phyloP scores from a whole-genome alignment of 2,329 filamentous ascomycete genomes.

The Chaetomium olivaceum region DNA sequence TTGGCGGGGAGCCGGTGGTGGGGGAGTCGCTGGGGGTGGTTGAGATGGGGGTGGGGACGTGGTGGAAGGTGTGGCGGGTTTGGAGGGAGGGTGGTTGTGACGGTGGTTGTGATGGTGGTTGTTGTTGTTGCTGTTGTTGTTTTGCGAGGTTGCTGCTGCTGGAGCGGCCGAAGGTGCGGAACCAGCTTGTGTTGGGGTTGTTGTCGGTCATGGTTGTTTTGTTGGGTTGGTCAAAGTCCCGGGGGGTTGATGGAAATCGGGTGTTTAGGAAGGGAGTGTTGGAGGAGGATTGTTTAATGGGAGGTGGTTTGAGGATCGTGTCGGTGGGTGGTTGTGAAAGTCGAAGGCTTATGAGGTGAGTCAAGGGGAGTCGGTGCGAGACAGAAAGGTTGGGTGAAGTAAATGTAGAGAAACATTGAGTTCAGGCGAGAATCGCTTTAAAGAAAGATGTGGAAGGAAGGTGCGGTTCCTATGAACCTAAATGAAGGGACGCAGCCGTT shows the following conservation, averaged over 20 bases:
- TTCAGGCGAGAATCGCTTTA: not conserved
- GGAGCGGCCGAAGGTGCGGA: conserved; percentile 21
- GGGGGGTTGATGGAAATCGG: not conserved
- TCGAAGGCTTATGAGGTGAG: not conserved
- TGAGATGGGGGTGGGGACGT: not conserved
- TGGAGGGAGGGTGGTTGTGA: not conserved
- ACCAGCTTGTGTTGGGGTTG: conserved; percentile 16
- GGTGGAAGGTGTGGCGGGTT: conserved; percentile 1
- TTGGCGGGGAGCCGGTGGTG: conserved; percentile 5
- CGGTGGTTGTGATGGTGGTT: not conserved
- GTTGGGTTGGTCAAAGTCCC: too few species aligned
- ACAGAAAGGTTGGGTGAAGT: not conserved
- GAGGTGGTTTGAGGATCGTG: not conserved
- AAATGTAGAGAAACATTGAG: not conserved
- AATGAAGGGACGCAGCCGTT: not conserved
- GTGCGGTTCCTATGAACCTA: not conserved
- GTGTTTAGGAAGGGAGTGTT: not conserved
- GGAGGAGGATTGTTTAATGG: not conserved
- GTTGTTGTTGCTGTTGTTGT: not conserved
- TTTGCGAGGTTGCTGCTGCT: not conserved
- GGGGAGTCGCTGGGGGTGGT: not conserved
- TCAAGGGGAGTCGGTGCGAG: not conserved
- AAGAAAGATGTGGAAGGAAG: conserved; percentile 1
- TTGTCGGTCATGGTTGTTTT: conserved; percentile 16
- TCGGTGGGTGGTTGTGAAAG: not conserved